Evolutionary conservation across 768 basidiomycete genomes (phyloP).

Genomic region (Mycena haematopus): DNA sequence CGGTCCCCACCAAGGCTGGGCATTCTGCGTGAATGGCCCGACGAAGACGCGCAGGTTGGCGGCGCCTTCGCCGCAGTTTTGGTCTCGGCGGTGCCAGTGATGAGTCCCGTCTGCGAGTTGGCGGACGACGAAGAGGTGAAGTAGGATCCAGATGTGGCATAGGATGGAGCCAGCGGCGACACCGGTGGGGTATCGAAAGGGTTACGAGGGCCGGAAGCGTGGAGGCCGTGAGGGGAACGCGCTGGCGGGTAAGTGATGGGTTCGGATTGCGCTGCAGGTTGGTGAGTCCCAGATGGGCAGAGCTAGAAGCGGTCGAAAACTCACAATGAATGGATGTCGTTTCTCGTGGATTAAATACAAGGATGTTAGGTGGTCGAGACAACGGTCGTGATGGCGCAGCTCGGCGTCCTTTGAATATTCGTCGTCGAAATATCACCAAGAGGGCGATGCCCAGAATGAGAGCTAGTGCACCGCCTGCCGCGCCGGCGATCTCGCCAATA

Average conservation of each 20-base stretch:
- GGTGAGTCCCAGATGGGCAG: background rate
- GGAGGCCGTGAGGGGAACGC: background rate
- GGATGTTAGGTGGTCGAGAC: constrained; percentile 15
- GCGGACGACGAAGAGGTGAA: constrained; percentile 4
- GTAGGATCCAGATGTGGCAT: background rate
- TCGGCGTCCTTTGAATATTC: constrained; percentile 17
- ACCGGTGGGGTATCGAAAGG: constrained; percentile 24
- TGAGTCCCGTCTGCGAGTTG: constrained; percentile 9
- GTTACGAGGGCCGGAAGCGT: background rate
- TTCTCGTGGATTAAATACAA: background rate
- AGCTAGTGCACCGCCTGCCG: constrained; percentile 6
- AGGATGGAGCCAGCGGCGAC: constrained; percentile 21
- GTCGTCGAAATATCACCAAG: constrained; percentile 22
- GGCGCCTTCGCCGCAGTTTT: background rate
- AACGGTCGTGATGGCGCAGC: constrained; percentile 3
- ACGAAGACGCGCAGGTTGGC: constrained; percentile 17
- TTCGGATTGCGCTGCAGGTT: background rate
- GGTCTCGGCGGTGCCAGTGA: background rate
- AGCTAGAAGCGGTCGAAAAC: background rate
- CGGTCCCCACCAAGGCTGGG: constrained; percentile 27
- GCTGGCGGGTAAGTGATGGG: constrained; percentile 20
- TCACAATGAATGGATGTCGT: constrained; percentile 10
- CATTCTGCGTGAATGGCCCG: constrained; percentile 18
- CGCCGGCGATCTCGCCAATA: constrained; percentile 14
- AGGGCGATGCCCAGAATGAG: constrained; percentile 22